Conservation (phyloP, 192 early-diverging fungal species). For the Cladochytrium replicatum region DNA sequence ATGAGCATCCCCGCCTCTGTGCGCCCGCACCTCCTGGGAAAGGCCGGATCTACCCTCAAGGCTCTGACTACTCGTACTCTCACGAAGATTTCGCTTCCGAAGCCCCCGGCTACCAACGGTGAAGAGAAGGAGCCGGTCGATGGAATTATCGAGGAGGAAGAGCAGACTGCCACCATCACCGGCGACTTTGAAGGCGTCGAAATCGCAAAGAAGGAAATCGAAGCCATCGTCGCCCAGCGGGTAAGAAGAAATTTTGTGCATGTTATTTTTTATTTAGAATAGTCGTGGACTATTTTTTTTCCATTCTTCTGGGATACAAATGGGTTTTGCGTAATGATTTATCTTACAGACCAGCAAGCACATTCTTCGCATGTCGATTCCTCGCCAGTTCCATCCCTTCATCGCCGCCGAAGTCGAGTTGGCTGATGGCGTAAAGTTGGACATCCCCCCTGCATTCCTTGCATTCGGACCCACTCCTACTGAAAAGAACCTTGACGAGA, state of each 20-base stretch:
- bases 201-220: conserved; percentile 77
- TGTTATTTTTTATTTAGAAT: neutral
- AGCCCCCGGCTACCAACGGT: conserved; percentile 20
- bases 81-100: conserved; percentile 63
- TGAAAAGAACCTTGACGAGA: conserved; percentile 39
- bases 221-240: conserved; percentile 63
- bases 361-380: conserved; percentile 58
- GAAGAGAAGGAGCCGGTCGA: conserved; percentile 21
- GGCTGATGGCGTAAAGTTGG: conserved; percentile 62
- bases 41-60: conserved; percentile 69
- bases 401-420: conserved; percentile 57
- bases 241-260: no score
- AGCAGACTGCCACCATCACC: conserved; percentile 62
- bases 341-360: conserved; percentile 51
- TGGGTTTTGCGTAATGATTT: no score
- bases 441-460: conserved; percentile 56
- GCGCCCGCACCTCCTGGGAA: conserved; percentile 73
- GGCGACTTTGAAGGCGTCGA: conserved; percentile 76
- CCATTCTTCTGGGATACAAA: neutral
- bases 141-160: conserved; percentile 42
- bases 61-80: conserved; percentile 62
- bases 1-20: conserved; percentile 67
- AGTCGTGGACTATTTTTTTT: neutral
- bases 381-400: conserved; percentile 69
- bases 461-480: conserved; percentile 24